Percentiles rank a stretch among this genome's conserved stretches.
Evolutionary conservation across 441 rosid genomes (phyloP).

Genomic region (Erodium moschatum): DNA sequence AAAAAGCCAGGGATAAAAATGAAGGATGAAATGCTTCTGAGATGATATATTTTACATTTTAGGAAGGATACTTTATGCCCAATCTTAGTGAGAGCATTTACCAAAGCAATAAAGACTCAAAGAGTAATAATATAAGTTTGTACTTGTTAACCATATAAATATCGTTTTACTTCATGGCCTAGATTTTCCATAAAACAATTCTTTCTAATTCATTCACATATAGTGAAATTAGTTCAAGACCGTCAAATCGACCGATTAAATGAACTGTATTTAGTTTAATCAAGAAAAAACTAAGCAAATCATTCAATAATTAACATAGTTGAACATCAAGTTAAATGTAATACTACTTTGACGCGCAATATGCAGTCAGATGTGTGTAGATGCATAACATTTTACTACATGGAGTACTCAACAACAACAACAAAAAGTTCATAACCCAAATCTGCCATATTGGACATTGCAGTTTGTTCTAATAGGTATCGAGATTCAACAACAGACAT

Average conservation of each 20-base stretch:
- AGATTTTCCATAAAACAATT: not conserved
- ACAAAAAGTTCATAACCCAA: not conserved
- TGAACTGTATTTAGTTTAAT: not conserved
- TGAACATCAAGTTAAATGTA: not conserved
- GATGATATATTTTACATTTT: not conserved
- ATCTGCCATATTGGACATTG: not conserved
- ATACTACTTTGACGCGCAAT: too few relatives aligned
- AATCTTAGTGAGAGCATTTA: not conserved
- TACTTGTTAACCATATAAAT: not conserved
- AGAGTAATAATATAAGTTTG: not conserved
- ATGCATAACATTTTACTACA: not conserved
- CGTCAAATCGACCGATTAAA: not conserved
- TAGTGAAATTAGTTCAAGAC: not conserved
- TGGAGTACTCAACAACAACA: not conserved
- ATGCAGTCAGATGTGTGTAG: too few relatives aligned
- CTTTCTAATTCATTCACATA: not conserved
- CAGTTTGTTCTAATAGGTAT: not conserved
- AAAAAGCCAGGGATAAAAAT: not conserved
- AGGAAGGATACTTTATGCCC: not conserved
- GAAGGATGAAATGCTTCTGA: not conserved
- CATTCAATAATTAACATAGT: not conserved
- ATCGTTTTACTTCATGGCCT: not conserved
- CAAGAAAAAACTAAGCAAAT: not conserved
- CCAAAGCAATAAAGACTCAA: not conserved
- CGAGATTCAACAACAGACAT: not conserved